Percentiles rank a stretch among this genome's conserved stretches.
Conservation (phyloP, 495 filamentous ascomycete genomes). For the Xylaria scruposa region DNA sequence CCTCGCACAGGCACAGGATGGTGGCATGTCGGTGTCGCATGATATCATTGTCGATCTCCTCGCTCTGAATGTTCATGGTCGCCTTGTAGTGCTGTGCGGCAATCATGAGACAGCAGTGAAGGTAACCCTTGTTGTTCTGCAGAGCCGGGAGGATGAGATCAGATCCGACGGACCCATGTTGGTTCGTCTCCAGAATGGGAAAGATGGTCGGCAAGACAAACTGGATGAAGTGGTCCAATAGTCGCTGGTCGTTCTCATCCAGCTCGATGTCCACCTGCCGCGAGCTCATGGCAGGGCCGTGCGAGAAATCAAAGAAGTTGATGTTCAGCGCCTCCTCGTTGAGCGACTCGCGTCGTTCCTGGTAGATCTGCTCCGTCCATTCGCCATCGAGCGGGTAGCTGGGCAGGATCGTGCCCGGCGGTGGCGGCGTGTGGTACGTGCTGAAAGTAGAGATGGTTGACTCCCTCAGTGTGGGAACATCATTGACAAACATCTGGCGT, state of each 20-base stretch:
- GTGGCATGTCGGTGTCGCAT: slow-evolving; percentile 91
- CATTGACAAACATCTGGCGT: slow-evolving; percentile 91
- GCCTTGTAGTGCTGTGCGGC: slow-evolving; percentile 94
- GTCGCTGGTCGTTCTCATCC: slow-evolving; percentile 83
- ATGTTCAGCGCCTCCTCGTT: slow-evolving; percentile 71
- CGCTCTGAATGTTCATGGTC: slow-evolving; percentile 64
- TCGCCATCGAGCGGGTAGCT: slow-evolving; percentile 71
- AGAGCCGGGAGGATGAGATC: slow-evolving; percentile 84
- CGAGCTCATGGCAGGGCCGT: slow-evolving; percentile 60
- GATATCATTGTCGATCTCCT: slow-evolving; percentile 88
- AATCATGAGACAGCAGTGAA: slow-evolving; percentile 96
- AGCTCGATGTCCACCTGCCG: slow-evolving; percentile 78
- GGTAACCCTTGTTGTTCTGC: slow-evolving; percentile 88
- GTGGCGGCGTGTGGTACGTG: slow-evolving; percentile 78
- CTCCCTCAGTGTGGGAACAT: slow-evolving; percentile 81
- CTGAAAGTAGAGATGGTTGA: slow-evolving; percentile 88
- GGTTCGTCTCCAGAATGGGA: slow-evolving; percentile 87
- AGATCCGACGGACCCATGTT: slow-evolving; percentile 75
- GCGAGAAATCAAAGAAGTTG: slow-evolving; percentile 78
- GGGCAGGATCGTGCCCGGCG: slow-evolving; percentile 65
- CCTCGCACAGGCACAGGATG: slow-evolving; percentile 84
- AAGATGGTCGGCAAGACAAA: slow-evolving; percentile 89
- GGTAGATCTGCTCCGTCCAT: slow-evolving; percentile 78
- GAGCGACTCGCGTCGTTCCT: slow-evolving; percentile 67
- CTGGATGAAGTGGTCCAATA: slow-evolving; percentile 91